Base-by-base conservation (phyloP, 495 filamentous ascomycete genomes). In the Niebla homalea region DNA sequence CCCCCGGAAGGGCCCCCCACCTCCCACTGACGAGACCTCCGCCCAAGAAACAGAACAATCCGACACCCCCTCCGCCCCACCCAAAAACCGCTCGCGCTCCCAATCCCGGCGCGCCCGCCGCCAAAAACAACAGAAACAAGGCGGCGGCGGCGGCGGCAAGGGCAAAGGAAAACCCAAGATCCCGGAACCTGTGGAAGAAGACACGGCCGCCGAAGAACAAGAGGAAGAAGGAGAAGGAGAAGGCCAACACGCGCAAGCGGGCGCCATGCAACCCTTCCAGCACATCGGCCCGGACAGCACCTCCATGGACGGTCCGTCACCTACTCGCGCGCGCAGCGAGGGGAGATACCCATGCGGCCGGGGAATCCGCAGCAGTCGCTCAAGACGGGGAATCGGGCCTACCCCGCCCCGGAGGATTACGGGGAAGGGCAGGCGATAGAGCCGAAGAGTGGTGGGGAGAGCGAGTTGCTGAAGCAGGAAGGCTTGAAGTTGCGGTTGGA, bases 401-500 rank as follows among this genome's bases (percentile, higher is more conserved):
- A 21, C 7, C 8, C 7, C 6, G 39, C 61, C 52, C 69, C 42
- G 69, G 70, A 3, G 67, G 69, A 60, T 68, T 70, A 35, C 64
- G 70, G 7, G 64, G 69, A 60, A 38, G 69, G 15, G 62, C 62
- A 11, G 56, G 55, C 1, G 63, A 69, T 53, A 63, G 58, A 21
- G 15, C 49, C 26, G 21, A 54, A 53, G 15, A 49, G 48, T 7
- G 50, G 50, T 0, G 57, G 48, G 11, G 16, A 43, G 16, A 42
- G 41, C 5, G 52, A 53, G 29, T 49, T 51, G 49, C 52, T 36
- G 42, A 52, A 50, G 32, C 46, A 57, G 46, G 58, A 53, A 8
- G 53, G 53, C 21, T 42, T 53, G 35, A 55, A 89, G 63, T 65
- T 95, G 52, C 73, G 78, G 57, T 57, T 95, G 68, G 65, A 89